Evolutionary conservation across 331 rosid species (phyloP).

Genomic region (Quercus lobata): DNA sequence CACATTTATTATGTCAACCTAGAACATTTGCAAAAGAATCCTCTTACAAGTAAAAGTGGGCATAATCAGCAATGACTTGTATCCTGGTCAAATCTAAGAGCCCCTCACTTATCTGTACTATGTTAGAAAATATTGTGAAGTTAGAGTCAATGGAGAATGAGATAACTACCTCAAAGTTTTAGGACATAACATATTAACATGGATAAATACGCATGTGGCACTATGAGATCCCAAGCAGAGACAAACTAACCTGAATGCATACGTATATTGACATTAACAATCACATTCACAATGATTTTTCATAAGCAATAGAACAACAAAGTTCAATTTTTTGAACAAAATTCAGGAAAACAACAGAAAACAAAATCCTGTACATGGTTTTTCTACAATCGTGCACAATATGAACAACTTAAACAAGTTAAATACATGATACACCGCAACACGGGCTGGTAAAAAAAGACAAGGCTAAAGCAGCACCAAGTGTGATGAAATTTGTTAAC

Average conservation of each 20-base stretch:
- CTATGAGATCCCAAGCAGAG: not conserved
- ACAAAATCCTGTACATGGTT: not conserved
- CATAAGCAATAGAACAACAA: not conserved
- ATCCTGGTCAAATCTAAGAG: not conserved
- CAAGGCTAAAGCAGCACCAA: too few species aligned
- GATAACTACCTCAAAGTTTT: not conserved
- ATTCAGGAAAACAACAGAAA: not conserved
- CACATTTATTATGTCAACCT: not conserved
- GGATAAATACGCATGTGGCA: not conserved
- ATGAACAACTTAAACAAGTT: not conserved
- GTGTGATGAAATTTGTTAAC: too few species aligned
- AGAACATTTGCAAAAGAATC: not conserved
- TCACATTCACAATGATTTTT: not conserved
- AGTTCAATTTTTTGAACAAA: not conserved
- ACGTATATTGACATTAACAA: not conserved
- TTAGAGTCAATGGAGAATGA: not conserved
- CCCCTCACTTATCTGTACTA: not conserved
- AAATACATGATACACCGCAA: too few species aligned
- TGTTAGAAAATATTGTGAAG: not conserved
- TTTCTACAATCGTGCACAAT: not conserved
- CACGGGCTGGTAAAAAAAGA: too few species aligned
- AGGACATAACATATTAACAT: not conserved
- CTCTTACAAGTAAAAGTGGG: not conserved
- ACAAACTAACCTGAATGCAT: not conserved
- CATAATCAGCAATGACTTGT: not conserved